Evolutionary conservation across 495 filamentous ascomycete genomes (phyloP).

Genomic region (Hyaloscypha hepaticicola): DNA sequence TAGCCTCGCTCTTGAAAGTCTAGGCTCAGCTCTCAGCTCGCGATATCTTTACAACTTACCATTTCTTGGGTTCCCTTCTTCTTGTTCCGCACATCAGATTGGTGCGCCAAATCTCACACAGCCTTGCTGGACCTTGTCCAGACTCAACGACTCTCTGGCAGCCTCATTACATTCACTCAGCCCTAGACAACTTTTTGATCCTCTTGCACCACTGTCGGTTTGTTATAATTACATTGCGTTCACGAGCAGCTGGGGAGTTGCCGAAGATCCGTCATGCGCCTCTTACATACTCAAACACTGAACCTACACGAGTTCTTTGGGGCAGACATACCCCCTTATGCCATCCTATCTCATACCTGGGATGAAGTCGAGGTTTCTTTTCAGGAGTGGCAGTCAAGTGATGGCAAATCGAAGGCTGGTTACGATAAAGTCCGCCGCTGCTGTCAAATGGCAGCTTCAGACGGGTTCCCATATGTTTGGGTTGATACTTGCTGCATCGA

Average conservation of each 20-base stretch:
- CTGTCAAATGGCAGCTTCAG: slow-evolving; percentile 17
- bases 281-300: neutral
- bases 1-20: neutral
- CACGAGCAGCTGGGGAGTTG: no score
- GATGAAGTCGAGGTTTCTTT: slow-evolving; percentile 31
- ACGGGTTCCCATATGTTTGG: slow-evolving; percentile 27
- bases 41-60: neutral
- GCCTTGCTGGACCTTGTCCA: no score
- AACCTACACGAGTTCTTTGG: neutral
- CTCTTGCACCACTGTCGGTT: no score
- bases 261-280: slow-evolving; percentile 12
- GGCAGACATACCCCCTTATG: slow-evolving; percentile 19
- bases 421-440: slow-evolving; percentile 33
- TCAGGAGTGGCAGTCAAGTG: slow-evolving; percentile 22
- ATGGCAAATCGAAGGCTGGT: slow-evolving; percentile 10
- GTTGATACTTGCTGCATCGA: slow-evolving; percentile 29
- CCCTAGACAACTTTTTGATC: no score
- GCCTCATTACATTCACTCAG: no score
- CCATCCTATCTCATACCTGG: slow-evolving; percentile 35
- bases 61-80: neutral
- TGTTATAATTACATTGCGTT: no score
- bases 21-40: neutral
- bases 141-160: no score
- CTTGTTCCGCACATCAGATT: neutral
- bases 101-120: neutral